Evolutionary conservation across 2,329 filamentous ascomycete species (phyloP).

Genomic region (Colletotrichum sp.): DNA sequence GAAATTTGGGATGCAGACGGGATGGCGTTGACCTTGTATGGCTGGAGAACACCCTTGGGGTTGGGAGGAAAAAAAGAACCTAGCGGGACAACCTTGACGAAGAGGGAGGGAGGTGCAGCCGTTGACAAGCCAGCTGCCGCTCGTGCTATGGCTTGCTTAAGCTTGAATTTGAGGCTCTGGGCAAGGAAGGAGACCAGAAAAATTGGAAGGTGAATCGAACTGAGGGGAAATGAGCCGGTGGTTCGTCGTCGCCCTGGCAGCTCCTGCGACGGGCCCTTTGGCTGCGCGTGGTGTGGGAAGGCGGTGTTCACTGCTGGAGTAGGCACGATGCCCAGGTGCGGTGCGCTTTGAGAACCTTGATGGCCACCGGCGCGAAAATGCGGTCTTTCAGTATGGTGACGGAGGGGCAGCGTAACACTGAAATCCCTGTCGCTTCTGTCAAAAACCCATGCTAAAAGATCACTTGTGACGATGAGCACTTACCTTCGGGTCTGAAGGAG

Average conservation of each 20-base stretch:
- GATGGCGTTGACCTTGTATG: neutral
- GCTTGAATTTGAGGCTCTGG: neutral
- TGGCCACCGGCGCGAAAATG: slow-evolving; percentile 18
- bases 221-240: neutral
- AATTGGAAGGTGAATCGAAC: neutral
- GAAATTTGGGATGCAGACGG: neutral
- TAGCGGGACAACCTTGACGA: neutral
- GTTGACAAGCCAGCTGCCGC: neutral
- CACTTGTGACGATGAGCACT: neutral
- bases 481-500: neutral
- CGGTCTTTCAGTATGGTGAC: slow-evolving; percentile 16
- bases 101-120: neutral
- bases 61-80: neutral
- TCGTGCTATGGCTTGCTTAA: neutral
- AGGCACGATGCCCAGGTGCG: slow-evolving; percentile 2
- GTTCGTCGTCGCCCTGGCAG: neutral
- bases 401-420: slow-evolving; percentile 18
- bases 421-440: slow-evolving; percentile 14
- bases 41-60: neutral
- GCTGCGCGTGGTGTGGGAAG: slow-evolving; percentile 3
- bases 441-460: neutral
- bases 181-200: neutral
- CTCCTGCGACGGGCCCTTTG: neutral
- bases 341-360: slow-evolving; percentile 19
- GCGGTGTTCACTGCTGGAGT: slow-evolving; percentile 5